A percentile compares a stretch with the other conserved stretches of the same genome.
These are phyloP conservation scores for Phytophthora ramorum DNA, from an alignment of 352 stramenopile genomes.

Conservation along the genomic window DNA sequence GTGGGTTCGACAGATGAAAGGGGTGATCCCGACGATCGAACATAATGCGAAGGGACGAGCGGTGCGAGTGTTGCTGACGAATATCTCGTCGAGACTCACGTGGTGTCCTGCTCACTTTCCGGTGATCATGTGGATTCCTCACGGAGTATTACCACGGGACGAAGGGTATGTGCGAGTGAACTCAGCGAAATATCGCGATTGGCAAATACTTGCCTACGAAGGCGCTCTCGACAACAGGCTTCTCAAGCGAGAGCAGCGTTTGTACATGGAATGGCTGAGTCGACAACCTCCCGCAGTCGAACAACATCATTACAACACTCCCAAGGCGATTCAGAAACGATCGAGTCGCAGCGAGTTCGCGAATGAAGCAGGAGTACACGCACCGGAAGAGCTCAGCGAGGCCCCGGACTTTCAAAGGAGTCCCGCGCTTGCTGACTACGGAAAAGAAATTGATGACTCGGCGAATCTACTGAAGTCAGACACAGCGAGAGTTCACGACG, in stretches of 20 bases:
- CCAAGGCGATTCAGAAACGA: too few species aligned
- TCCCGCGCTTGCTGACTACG: too few species aligned
- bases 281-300: neutral
- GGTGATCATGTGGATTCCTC: neutral
- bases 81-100: neutral
- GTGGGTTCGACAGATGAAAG: neutral
- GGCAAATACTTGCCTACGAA: neutral
- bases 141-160: neutral
- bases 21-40: neutral
- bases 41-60: neutral
- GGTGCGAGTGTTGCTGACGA: neutral
- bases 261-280: neutral
- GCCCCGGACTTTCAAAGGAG: too few species aligned
- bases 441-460: too few species aligned
- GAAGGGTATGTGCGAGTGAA: neutral
- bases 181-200: neutral
- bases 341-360: too few species aligned
- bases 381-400: too few species aligned
- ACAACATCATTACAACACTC: too few species aligned
- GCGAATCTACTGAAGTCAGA: too few species aligned
- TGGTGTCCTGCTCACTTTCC: neutral
- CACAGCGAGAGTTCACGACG: too few species aligned
- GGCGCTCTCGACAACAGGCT: neutral
- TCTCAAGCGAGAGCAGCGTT: neutral
- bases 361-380: too few species aligned